Conservation (phyloP, 345 rosid species). For the Anacardium occidentale region DNA sequence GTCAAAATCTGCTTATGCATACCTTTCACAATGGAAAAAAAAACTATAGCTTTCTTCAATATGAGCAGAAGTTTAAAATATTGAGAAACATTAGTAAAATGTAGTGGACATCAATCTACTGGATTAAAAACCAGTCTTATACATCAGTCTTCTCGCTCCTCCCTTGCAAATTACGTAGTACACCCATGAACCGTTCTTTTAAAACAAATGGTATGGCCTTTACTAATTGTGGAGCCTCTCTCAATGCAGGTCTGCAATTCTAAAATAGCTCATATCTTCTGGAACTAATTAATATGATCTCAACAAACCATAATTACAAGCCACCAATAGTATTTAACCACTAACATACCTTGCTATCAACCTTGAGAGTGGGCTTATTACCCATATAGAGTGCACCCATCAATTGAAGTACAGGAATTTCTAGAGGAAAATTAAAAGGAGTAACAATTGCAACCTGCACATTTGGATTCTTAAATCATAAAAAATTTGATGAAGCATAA, state of each 20-base stretch:
- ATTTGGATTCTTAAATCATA: not conserved
- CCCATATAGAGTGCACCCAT: constrained; percentile 99
- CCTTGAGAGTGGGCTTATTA: constrained; percentile 91
- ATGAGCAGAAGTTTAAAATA: not conserved
- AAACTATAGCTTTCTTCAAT: not conserved
- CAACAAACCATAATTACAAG: constrained; percentile 2
- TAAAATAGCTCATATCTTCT: not conserved
- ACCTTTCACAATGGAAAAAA: not conserved
- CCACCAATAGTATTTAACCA: constrained; percentile 3
- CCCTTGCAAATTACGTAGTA: not conserved
- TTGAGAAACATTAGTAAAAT: not conserved
- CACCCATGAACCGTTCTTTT: constrained; percentile 2
- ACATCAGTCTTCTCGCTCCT: not conserved
- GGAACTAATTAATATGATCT: not conserved
- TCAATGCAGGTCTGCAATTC: not conserved
- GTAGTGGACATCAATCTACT: not conserved
- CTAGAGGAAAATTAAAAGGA: constrained; percentile 95
- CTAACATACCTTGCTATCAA: constrained; percentile 82
- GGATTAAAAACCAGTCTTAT: not conserved
- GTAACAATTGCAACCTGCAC: constrained; percentile 89
- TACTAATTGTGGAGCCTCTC: not conserved
- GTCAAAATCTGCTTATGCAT: constrained; percentile 8
- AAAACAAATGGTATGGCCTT: not conserved
- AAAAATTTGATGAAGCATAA: not conserved
- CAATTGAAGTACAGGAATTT: constrained; percentile 94